phyloP scores from a whole-genome alignment of 164 flowering plant genomes.

The Nelumbo lutea region DNA sequence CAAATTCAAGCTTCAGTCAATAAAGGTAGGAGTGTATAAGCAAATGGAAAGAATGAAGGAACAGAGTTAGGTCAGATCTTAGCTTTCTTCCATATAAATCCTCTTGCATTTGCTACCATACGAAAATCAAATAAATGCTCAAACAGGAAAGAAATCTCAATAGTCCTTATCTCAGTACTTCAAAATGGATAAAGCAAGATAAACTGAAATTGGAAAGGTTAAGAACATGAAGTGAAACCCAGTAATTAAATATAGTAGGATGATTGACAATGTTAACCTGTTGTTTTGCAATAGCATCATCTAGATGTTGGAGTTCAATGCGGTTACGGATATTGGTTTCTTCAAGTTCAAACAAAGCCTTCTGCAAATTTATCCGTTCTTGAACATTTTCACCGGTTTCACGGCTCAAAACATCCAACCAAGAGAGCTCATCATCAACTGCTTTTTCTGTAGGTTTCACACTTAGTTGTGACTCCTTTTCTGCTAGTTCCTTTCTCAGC shows the following conservation, averaged over 20 bases:
- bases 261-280: slow-evolving; percentile 41
- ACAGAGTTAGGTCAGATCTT: background rate
- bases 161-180: background rate
- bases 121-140: no score
- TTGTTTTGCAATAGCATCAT: slow-evolving; percentile 76
- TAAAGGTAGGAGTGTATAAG: background rate
- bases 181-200: background rate
- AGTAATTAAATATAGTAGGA: background rate
- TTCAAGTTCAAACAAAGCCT: slow-evolving; percentile 84
- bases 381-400: slow-evolving; percentile 91
- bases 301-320: slow-evolving; percentile 77
- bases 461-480: slow-evolving; percentile 71
- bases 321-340: slow-evolving; percentile 77
- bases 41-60: background rate
- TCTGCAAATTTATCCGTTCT: slow-evolving; percentile 85
- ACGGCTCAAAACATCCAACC: slow-evolving; percentile 70
- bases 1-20: background rate
- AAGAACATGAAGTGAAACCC: background rate
- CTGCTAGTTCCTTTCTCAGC: slow-evolving; percentile 68
- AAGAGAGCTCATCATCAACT: slow-evolving; percentile 73
- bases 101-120: no score
- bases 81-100: no score
- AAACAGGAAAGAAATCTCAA: background rate
- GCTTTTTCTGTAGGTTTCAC: slow-evolving; percentile 63
- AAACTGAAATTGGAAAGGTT: slow-evolving; percentile 3